phyloP scores from a whole-genome alignment of 805 yeast species.

The Geotrichum ghanense region DNA sequence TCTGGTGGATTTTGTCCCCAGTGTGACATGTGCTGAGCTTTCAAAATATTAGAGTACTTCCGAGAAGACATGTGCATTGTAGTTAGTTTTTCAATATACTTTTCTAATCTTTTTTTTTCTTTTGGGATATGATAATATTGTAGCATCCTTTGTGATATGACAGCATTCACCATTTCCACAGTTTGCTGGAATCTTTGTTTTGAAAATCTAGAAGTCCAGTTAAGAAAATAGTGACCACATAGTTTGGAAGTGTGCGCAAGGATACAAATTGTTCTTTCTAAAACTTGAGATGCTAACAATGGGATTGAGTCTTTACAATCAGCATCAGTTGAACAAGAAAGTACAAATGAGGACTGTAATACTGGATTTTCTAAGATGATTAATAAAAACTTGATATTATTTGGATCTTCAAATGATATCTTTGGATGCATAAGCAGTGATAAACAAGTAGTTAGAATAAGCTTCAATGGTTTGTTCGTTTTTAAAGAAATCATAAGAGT shows the following conservation, averaged over 20 bases:
- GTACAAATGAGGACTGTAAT: conserved; percentile 22
- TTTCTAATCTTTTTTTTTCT: conserved; percentile 8
- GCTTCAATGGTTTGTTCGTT: conserved; percentile 47
- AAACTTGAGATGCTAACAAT: conserved; percentile 53
- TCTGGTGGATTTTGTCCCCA: not conserved
- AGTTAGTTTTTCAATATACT: conserved; percentile 1
- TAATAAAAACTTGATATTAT: conserved; percentile 45
- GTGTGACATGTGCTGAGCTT: not conserved
- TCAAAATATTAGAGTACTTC: conserved; percentile 12
- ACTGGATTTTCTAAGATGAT: conserved; percentile 62
- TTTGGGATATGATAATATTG: conserved; percentile 20
- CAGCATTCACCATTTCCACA: conserved; percentile 61
- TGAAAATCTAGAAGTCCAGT: conserved; percentile 44
- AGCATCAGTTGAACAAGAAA: conserved; percentile 6
- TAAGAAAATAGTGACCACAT: conserved; percentile 34
- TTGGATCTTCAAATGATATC: conserved; percentile 27
- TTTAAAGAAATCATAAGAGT: conserved; percentile 39
- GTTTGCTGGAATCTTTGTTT: conserved; percentile 35
- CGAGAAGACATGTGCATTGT: conserved; percentile 8
- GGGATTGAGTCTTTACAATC: conserved; percentile 30
- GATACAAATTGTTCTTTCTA: conserved; percentile 59
- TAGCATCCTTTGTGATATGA: conserved; percentile 65
- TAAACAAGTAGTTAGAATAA: conserved; percentile 41
- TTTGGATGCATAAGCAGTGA: conserved; percentile 43
- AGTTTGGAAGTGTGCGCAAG: conserved; percentile 39